Conservation (phyloP, 2,329 filamentous ascomycete genomes). For the Alternaria gaisen region DNA sequence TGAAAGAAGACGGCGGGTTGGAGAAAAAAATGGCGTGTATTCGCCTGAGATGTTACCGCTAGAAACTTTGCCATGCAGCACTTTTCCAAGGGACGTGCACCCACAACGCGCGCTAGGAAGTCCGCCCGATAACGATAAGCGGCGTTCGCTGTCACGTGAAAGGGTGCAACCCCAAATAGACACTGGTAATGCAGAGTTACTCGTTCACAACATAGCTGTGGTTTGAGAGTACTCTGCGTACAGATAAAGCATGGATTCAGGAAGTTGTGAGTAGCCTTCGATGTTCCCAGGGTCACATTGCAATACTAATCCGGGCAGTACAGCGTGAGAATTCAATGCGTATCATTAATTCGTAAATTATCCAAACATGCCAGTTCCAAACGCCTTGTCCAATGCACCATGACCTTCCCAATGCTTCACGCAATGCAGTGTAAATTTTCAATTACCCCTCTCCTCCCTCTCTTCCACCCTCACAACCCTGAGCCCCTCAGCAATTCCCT, state of each 20-base stretch:
- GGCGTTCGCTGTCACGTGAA: not conserved
- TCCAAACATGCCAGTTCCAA: not conserved
- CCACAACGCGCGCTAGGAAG: conserved; percentile 19
- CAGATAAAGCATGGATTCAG: too few relatives aligned
- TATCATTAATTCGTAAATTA: not conserved
- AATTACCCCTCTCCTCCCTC: conserved; percentile 6
- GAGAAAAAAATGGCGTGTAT: conserved; percentile 24
- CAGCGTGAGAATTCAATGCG: not conserved
- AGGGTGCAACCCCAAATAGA: not conserved
- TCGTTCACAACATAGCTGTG: not conserved
- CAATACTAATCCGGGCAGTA: too few relatives aligned
- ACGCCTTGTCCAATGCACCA: too few relatives aligned
- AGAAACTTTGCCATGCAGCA: conserved; percentile 28
- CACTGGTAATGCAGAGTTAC: too few relatives aligned
- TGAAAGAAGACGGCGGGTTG: conserved; percentile 23
- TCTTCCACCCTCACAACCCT: conserved; percentile 51
- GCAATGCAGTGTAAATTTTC: not conserved
- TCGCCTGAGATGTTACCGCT: conserved; percentile 16
- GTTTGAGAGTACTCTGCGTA: too few relatives aligned
- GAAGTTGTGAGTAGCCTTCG: too few relatives aligned
- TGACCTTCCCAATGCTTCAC: not conserved
- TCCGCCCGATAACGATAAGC: conserved; percentile 30
- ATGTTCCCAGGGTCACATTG: too few relatives aligned
- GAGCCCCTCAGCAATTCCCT: conserved; percentile 67
- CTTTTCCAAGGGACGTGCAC: conserved; percentile 39